Conservation (phyloP, 108 stramenopile genomes). For the Cyclotella choctawhatcheeana region DNA sequence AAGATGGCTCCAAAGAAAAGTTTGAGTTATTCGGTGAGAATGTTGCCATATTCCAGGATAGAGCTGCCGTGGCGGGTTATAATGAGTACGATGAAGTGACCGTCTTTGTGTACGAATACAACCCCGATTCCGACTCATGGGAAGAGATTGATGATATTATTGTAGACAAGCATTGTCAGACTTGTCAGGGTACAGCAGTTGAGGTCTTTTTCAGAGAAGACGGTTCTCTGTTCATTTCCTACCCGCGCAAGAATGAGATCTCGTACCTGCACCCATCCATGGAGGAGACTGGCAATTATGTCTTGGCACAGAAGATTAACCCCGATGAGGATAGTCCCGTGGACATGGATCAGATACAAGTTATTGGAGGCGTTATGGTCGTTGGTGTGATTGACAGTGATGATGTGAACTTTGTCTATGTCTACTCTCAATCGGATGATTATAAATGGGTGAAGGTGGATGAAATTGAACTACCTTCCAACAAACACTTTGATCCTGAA, state of each 20-base stretch:
- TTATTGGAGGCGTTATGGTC: background rate
- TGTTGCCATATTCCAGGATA: background rate
- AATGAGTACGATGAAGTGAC: conserved; percentile 5
- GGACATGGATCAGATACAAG: conserved; percentile 4
- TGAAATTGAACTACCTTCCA: background rate
- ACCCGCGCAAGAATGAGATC: background rate
- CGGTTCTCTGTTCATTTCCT: background rate
- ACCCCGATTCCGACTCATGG: background rate
- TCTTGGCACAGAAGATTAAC: background rate
- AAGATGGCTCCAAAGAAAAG: background rate
- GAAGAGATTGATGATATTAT: conserved; percentile 9
- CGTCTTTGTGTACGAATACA: background rate
- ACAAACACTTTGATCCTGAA: background rate
- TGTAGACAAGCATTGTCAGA: conserved; percentile 2
- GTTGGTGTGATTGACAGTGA: background rate
- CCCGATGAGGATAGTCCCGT: background rate
- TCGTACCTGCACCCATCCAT: background rate
- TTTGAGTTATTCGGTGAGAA: background rate
- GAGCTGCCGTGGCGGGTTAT: background rate
- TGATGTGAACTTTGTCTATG: background rate
- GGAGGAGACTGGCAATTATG: background rate
- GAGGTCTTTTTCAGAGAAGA: background rate
- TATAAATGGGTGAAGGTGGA: conserved; percentile 1
- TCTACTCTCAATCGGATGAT: conserved; percentile 1
- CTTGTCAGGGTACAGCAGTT: background rate